Base-by-base conservation (phyloP, 192 early-diverging fungal species). In the Diversispora eburnea region DNA sequence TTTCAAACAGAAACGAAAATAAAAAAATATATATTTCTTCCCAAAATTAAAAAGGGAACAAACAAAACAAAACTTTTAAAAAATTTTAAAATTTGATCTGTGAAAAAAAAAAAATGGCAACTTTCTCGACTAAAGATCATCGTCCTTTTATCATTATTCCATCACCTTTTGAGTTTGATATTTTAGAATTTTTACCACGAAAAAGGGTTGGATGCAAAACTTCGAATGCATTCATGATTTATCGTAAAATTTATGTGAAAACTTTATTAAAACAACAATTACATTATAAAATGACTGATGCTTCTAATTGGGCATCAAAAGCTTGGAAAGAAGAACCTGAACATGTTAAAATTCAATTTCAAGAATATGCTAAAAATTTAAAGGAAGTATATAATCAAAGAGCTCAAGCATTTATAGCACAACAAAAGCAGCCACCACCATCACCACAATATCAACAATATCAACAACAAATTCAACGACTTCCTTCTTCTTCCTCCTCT, bases 151-250 rank as follows among this genome's bases (percentile, higher is more conserved):
- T 66, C 8, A 46, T 9, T 3, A 20, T 66, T 22, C 19, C 46
- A 12, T 66, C 64, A 48, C 64, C 64, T 66, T 20, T 19, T 20
- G 10, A 22, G 8, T 66, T 22, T 19, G 25, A 66, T 12, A 3
- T 39, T 13, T 10, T 19, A 0, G n/a, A 48, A 42, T 66, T 66
- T 49, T 25, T 66, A 48, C 64, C 64, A 3, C 46, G 20, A 48
- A 66, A 49, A 22, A 47, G 33, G 10, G 25, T 54, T 42, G 54
- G 68, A 0, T 57, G 52, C 4, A 70, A 70, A 70, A 56, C 68
- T 4, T 45, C 68, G 4, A 70, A 70, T n/a, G 68, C 68, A 4
- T 70, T 70, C 4, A 70, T 70, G 8, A 70, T 70, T 4, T 70
- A 70, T 43, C 68, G 68, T 17, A 70, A 42, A 17, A n/a, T 70